A percentile compares a stretch with the other conserved stretches of the same genome.
phyloP scores from a whole-genome alignment of 1,284 basidiomycete species.

The Gymnopus androsaceus region DNA sequence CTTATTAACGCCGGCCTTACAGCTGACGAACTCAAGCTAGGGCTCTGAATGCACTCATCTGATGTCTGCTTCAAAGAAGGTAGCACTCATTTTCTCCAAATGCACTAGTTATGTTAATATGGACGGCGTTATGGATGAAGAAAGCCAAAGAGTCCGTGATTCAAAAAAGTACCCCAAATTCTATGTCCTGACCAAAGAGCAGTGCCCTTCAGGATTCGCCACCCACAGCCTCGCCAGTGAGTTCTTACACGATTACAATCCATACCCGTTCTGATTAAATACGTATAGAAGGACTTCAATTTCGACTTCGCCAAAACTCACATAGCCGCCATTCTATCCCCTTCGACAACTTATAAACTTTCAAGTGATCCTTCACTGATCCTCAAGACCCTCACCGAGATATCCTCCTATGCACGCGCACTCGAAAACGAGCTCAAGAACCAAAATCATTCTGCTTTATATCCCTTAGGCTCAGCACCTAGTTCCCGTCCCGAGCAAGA shows the following conservation, averaged over 20 bases:
- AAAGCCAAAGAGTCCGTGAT: neutral
- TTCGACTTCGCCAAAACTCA: neutral
- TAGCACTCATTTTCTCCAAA: neutral
- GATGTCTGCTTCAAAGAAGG: neutral
- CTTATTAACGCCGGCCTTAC: neutral
- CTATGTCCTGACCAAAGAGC: neutral
- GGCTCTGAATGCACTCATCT: slow-evolving; percentile 7
- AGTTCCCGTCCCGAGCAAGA: neutral
- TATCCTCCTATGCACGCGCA: slow-evolving; percentile 6
- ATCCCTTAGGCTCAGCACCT: neutral
- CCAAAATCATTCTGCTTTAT: neutral
- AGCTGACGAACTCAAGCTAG: neutral
- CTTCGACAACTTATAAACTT: neutral
- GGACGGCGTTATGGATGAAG: neutral
- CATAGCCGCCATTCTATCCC: slow-evolving; percentile 5
- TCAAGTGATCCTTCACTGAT: neutral
- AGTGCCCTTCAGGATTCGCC: neutral
- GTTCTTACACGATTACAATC: neutral
- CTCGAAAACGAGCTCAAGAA: neutral
- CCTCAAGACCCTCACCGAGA: neutral
- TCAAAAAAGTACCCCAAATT: too few relatives aligned
- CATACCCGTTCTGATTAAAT: neutral
- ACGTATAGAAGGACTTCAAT: neutral
- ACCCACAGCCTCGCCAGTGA: neutral
- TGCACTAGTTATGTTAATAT: neutral